phyloP scores from a whole-genome alignment of 768 basidiomycete species.

The Psilocybe azurescens region DNA sequence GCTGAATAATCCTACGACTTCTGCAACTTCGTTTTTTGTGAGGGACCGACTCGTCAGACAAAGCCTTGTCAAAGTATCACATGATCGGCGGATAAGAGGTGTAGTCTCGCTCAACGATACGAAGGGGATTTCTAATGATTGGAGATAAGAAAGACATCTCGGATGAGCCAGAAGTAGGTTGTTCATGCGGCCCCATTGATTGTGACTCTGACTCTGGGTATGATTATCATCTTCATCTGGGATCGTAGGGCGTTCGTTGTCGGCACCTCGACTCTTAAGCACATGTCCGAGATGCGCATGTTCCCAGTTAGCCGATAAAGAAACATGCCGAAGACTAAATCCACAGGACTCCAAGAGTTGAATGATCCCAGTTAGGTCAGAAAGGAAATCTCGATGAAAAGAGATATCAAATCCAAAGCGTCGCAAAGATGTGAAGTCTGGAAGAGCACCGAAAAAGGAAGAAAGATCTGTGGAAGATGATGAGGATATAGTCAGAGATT shows the following conservation, averaged over 20 bases:
- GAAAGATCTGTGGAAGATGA: constrained; percentile 36
- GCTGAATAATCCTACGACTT: constrained; percentile 27
- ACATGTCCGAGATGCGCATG: background rate
- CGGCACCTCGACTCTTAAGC: background rate
- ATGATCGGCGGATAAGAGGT: constrained; percentile 27
- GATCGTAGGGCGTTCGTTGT: background rate
- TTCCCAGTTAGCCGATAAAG: constrained; percentile 24
- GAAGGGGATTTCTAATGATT: constrained; percentile 30
- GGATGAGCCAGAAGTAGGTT: constrained; percentile 13
- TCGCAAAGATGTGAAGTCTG: constrained; percentile 31
- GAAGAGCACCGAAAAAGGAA: constrained; percentile 35
- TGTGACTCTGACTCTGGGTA: constrained; percentile 3
- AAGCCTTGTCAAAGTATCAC: constrained; percentile 31
- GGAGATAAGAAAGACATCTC: constrained; percentile 19
- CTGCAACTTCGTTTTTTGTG: constrained; percentile 24
- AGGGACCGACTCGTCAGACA: constrained; percentile 29
- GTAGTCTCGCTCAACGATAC: constrained; percentile 22
- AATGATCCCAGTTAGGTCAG: constrained; percentile 28
- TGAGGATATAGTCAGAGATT: constrained; percentile 38
- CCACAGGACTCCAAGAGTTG: constrained; percentile 26
- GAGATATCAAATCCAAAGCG: constrained; percentile 25
- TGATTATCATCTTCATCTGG: background rate
- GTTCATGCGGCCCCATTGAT: constrained; percentile 18
- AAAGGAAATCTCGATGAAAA: constrained; percentile 25
- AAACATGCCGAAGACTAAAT: constrained; percentile 26